These are phyloP conservation scores for Neonectria punicea DNA, from an alignment of 2,329 filamentous ascomycete genomes.

Conservation along the genomic window DNA sequence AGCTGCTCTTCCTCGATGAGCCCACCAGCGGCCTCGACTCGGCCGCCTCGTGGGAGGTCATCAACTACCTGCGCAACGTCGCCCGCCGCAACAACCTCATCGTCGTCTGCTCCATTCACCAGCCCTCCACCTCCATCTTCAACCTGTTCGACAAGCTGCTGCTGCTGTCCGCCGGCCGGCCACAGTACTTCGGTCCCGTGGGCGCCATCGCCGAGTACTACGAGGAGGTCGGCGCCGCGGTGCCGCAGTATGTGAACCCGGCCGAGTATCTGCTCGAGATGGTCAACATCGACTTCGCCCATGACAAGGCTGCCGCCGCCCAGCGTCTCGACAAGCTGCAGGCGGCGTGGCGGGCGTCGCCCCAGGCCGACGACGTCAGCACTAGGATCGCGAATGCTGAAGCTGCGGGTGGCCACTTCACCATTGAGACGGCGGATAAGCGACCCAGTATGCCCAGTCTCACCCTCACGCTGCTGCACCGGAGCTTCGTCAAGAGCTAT, in stretches of 20 bases:
- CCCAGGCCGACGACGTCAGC: constrained; percentile 32
- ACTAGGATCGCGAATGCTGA: constrained; percentile 42
- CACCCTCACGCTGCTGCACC: constrained; percentile 75
- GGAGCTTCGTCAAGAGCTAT: constrained; percentile 85
- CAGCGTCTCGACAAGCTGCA: constrained; percentile 45
- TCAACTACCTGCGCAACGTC: constrained; percentile 75
- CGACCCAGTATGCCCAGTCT: constrained; percentile 61
- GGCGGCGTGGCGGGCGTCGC: constrained; percentile 39
- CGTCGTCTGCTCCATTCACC: constrained; percentile 85
- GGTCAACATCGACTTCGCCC: constrained; percentile 80
- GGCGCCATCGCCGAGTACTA: constrained; percentile 71
- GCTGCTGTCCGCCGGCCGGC: constrained; percentile 75
- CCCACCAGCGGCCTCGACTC: constrained; percentile 88
- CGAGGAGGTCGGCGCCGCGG: constrained; percentile 64
- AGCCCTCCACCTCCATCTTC: constrained; percentile 83
- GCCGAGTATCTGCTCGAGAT: constrained; percentile 84
- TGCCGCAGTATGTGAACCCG: constrained; percentile 79
- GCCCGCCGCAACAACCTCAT: constrained; percentile 77
- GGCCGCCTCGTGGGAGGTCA: constrained; percentile 78
- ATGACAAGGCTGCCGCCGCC: constrained; percentile 56
- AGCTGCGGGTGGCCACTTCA: constrained; percentile 41
- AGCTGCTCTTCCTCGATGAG: constrained; percentile 85
- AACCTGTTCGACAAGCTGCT: constrained; percentile 83
- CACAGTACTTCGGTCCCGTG: constrained; percentile 78
- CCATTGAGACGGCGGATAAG: constrained; percentile 32